These are phyloP conservation scores for Candida sanyaensis DNA, from an alignment of 1,139 yeast genomes.

Conservation along the genomic window DNA sequence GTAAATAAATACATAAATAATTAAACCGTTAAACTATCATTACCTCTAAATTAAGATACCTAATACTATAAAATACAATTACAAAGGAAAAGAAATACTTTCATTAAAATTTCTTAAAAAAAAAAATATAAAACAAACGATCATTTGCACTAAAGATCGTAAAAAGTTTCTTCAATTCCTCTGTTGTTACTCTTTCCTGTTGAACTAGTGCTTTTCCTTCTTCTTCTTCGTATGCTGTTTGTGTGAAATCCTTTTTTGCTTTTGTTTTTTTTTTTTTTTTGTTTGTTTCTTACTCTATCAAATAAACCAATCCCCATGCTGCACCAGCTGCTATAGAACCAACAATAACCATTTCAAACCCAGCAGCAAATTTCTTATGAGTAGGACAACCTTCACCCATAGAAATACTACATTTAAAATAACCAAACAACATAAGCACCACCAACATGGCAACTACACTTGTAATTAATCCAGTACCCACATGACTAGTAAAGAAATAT, in stretches of 20 bases:
- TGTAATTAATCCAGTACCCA: slow-evolving; percentile 71
- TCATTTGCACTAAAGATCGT: not conserved
- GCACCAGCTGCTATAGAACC: slow-evolving; percentile 97
- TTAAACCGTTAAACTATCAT: not conserved
- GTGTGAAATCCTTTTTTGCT: not conserved
- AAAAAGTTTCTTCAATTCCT: not conserved
- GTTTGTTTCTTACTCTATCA: slow-evolving; percentile 52
- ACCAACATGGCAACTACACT: slow-evolving; percentile 82
- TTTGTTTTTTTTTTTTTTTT: not conserved
- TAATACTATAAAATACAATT: not conserved
- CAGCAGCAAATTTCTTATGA: slow-evolving; percentile 68
- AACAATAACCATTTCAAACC: slow-evolving; percentile 86
- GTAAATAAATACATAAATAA: no score
- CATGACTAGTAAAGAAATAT: slow-evolving; percentile 73
- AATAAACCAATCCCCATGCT: slow-evolving; percentile 89
- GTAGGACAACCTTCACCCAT: slow-evolving; percentile 75
- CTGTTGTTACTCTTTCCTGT: no score
- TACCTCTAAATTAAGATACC: not conserved
- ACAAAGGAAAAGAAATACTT: not conserved
- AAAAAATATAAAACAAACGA: not conserved
- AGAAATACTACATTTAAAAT: slow-evolving; percentile 78
- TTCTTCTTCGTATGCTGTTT: no score
- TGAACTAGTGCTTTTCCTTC: no score
- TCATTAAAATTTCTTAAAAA: not conserved
- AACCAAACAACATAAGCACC: slow-evolving; percentile 87